Evolutionary conservation across 2,329 filamentous ascomycete genomes (phyloP).

Genomic region (Huntiella moniliformis): DNA sequence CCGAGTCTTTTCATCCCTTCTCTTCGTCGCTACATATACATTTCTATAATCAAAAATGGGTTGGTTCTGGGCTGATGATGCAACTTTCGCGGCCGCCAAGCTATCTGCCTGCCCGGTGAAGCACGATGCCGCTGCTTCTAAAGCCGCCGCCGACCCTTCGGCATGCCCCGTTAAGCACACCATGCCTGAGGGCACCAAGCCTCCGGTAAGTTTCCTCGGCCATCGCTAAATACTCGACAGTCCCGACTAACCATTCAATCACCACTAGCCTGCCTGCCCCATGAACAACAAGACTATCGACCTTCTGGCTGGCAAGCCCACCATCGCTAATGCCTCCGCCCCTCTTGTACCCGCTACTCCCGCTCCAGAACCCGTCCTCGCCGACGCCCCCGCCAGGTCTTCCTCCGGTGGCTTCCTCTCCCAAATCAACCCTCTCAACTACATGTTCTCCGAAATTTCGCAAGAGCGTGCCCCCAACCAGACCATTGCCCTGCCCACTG

Average conservation of each 20-base stretch:
- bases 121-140: not conserved
- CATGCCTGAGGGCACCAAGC: conserved; percentile 3
- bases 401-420: conserved; percentile 27
- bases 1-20: not conserved
- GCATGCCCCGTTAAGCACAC: conserved; percentile 7
- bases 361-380: conserved; percentile 29
- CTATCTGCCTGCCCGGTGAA: conserved; percentile 8
- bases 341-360: conserved; percentile 18
- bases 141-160: not conserved
- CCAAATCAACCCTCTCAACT: conserved; percentile 58
- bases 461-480: conserved; percentile 62
- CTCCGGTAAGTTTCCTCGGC: conserved; percentile 2
- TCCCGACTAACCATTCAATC: not conserved
- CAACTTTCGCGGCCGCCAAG: conserved; percentile 17
- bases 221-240: not conserved
- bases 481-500: conserved; percentile 52
- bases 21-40: conserved; percentile 4
- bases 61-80: conserved; percentile 43
- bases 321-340: conserved; percentile 17
- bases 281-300: conserved; percentile 38
- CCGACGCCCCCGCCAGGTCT: conserved; percentile 12
- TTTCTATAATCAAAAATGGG: conserved; percentile 26
- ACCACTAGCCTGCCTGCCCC: conserved; percentile 30
- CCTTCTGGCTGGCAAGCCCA: conserved; percentile 20
- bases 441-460: conserved; percentile 79